phyloP scores from a whole-genome alignment of 2,329 filamentous ascomycete genomes.

The Myrmaecium sp. region DNA sequence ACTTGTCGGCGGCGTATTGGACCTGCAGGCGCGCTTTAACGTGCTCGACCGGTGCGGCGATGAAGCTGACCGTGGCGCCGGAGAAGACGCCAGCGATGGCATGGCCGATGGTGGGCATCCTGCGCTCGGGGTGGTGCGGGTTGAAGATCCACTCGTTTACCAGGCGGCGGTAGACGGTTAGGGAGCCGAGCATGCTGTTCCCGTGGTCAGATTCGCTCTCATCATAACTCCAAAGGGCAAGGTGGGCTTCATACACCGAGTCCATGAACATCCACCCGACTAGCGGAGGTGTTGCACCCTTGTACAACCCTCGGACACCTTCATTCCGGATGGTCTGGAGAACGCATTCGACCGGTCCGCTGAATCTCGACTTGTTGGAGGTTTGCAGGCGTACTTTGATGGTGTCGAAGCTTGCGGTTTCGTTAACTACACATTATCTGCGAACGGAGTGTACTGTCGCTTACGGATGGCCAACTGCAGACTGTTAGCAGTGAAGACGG shows the following conservation, averaged over 20 bases:
- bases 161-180: slow-evolving; percentile 77
- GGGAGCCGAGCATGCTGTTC: slow-evolving; percentile 62
- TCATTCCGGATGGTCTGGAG: slow-evolving; percentile 73
- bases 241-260: slow-evolving; percentile 31
- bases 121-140: slow-evolving; percentile 27
- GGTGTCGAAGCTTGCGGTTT: slow-evolving; percentile 60
- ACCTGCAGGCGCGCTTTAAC: slow-evolving; percentile 88
- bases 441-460: slow-evolving; percentile 8
- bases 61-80: slow-evolving; percentile 77
- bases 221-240: background rate
- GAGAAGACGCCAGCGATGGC: slow-evolving; percentile 76
- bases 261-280: slow-evolving; percentile 99
- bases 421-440: background rate
- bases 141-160: slow-evolving; percentile 67
- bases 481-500: slow-evolving; percentile 4
- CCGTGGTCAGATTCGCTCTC: slow-evolving; percentile 4
- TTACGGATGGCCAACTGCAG: slow-evolving; percentile 41
- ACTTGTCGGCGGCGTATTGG: slow-evolving; percentile 72
- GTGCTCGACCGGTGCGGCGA: slow-evolving; percentile 89
- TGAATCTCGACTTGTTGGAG: slow-evolving; percentile 58
- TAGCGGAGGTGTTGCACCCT: slow-evolving; percentile 79
- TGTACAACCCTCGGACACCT: slow-evolving; percentile 74
- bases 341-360: slow-evolving; percentile 72
- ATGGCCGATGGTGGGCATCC: slow-evolving; percentile 63
- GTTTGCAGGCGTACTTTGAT: slow-evolving; percentile 94